Conservation (phyloP, 2,329 filamentous ascomycete genomes). For the Rutstroemia sp. region DNA sequence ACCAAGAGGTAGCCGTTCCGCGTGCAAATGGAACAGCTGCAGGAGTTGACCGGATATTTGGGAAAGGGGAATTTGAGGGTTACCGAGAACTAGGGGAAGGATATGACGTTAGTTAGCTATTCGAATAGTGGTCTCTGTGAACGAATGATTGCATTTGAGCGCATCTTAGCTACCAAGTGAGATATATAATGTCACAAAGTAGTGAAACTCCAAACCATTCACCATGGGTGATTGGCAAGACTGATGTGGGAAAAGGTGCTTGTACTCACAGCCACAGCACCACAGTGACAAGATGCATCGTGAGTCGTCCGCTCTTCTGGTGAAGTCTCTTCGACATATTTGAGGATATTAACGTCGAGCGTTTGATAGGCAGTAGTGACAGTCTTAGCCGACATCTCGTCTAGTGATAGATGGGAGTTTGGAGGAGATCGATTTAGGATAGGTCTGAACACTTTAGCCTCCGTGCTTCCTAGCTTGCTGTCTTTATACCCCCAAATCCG, state of each 20-base stretch:
- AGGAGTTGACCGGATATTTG: constrained; percentile 46
- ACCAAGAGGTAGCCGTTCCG: constrained; percentile 41
- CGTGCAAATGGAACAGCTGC: constrained; percentile 60
- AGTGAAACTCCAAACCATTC: too few species aligned
- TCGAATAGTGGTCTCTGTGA: too few species aligned
- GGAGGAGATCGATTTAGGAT: not conserved
- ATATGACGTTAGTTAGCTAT: not conserved
- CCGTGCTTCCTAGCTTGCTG: too few species aligned
- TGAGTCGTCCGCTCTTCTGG: constrained; percentile 31
- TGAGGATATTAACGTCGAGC: not conserved
- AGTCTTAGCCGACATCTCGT: not conserved
- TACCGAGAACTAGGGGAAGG: constrained; percentile 33
- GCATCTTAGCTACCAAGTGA: too few species aligned
- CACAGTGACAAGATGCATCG: constrained; percentile 50
- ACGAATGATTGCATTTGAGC: not conserved
- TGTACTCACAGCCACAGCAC: constrained; percentile 30
- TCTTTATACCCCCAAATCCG: too few species aligned
- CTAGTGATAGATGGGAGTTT: not conserved
- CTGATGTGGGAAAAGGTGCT: not conserved
- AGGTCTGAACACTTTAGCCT: too few species aligned
- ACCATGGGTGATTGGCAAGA: not conserved
- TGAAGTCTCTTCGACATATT: constrained; percentile 12
- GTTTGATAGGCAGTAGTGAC: not conserved
- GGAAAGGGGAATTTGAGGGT: constrained; percentile 39
- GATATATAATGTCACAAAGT: too few species aligned